phyloP scores from a whole-genome alignment of 2,329 filamentous ascomycete genomes.

The Venturia asperata region DNA sequence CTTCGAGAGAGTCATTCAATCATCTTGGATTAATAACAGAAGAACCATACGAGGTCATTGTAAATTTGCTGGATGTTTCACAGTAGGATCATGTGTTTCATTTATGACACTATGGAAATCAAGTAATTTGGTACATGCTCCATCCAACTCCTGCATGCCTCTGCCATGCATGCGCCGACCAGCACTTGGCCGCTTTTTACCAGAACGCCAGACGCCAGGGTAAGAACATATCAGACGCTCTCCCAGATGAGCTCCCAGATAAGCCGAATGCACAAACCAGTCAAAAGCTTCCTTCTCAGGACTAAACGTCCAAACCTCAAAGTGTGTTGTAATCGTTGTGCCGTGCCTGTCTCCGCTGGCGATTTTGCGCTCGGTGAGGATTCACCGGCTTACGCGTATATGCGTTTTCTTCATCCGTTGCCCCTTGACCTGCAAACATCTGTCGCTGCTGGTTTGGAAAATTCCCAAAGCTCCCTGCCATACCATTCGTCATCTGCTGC shows the following conservation, averaged over 20 bases:
- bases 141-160: background rate
- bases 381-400: slow-evolving; percentile 97
- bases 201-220: slow-evolving; percentile 1
- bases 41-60: background rate
- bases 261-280: background rate
- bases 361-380: slow-evolving; percentile 62
- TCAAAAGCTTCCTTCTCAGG: background rate
- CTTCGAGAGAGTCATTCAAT: background rate
- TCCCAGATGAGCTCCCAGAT: background rate
- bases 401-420: slow-evolving; percentile 71
- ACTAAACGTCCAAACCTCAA: background rate
- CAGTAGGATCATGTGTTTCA: background rate
- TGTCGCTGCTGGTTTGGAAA: slow-evolving; percentile 49
- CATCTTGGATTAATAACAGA: background rate
- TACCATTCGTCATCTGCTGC: slow-evolving; percentile 26
- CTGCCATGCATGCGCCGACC: background rate
- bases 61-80: background rate
- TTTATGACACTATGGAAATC: background rate
- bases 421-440: slow-evolving; percentile 46
- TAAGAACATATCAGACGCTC: background rate
- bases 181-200: slow-evolving; percentile 6
- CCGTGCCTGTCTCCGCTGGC: slow-evolving; percentile 15
- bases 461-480: slow-evolving; percentile 21
- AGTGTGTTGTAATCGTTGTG: slow-evolving; percentile 19
- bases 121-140: background rate